These are phyloP conservation scores for Filosporella fistucella DNA, from an alignment of 495 filamentous ascomycete species.

Conservation along the genomic window DNA sequence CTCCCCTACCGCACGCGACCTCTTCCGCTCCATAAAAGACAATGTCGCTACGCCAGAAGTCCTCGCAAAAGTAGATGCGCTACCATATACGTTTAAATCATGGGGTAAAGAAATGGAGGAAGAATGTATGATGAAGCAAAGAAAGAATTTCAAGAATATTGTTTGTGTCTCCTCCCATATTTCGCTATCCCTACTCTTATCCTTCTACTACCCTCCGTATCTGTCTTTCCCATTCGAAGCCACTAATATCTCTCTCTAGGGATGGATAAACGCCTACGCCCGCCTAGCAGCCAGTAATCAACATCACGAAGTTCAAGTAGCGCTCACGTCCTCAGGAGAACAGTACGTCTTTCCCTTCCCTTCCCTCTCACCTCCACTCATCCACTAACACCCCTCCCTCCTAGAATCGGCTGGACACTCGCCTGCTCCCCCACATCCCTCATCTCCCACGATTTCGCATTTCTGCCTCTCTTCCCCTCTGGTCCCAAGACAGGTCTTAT, in stretches of 20 bases:
- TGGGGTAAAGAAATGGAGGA: conserved; percentile 34
- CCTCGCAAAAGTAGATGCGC: conserved; percentile 27
- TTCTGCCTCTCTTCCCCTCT: conserved; percentile 33
- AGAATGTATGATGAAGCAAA: conserved; percentile 40
- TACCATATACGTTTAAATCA: conserved; percentile 34
- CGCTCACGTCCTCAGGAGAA: too few relatives aligned
- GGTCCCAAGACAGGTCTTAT: conserved; percentile 44
- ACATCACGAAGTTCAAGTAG: conserved; percentile 41
- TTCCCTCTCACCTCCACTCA: too few relatives aligned
- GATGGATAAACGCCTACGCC: conserved; percentile 42
- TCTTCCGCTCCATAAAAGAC: conserved; percentile 36
- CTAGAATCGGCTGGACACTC: conserved; percentile 47
- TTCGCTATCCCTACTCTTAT: too few relatives aligned
- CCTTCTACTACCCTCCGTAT: too few relatives aligned
- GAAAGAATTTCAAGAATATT: conserved; percentile 39
- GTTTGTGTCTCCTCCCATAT: conserved; percentile 32
- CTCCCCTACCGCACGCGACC: conserved; percentile 29
- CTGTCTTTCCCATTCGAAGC: background rate
- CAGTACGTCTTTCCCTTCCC: too few relatives aligned
- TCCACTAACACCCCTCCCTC: too few relatives aligned
- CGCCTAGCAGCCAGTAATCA: conserved; percentile 33
- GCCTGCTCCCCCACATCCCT: conserved; percentile 35
- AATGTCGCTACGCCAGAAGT: conserved; percentile 34
- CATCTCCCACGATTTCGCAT: conserved; percentile 38
- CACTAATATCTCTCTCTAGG: too few relatives aligned